Percentiles rank a stretch among this genome's conserved stretches.
Evolutionary conservation across 2,329 filamentous ascomycete genomes (phyloP).

Genomic region (Penicillium digitatum): DNA sequence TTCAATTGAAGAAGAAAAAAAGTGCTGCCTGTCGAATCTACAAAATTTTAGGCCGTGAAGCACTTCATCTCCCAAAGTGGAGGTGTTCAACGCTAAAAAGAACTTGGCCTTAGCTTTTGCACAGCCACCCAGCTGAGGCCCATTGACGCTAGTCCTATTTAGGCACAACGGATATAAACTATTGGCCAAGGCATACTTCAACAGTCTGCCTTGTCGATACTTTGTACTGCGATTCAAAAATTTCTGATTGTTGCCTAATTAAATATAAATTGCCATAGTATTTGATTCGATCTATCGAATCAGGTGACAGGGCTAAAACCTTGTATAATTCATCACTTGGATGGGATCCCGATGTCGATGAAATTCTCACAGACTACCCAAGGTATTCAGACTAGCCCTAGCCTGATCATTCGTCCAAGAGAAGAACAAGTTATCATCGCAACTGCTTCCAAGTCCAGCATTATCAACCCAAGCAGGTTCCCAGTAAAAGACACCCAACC

Average conservation of each 20-base stretch:
- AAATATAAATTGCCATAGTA: neutral
- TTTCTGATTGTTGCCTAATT: neutral
- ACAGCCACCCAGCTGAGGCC: conserved; percentile 31
- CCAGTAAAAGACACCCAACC: conserved; percentile 67
- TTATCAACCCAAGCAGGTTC: conserved; percentile 69
- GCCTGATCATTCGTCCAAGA: conserved; percentile 50
- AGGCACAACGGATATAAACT: conserved; percentile 10
- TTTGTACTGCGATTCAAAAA: neutral
- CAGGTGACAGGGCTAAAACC: neutral
- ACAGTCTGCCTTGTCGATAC: conserved; percentile 12
- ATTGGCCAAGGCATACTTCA: conserved; percentile 18
- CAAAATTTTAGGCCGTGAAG: neutral
- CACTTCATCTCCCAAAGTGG: conserved; percentile 3
- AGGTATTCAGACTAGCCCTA: conserved; percentile 56
- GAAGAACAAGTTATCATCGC: conserved; percentile 62
- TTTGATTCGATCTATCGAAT: neutral
- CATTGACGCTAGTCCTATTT: conserved; percentile 15
- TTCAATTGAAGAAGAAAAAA: conserved; percentile 4
- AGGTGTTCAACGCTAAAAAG: conserved; percentile 1
- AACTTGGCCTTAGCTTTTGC: conserved; percentile 17
- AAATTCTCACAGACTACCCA: conserved; percentile 45
- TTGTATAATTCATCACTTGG: neutral
- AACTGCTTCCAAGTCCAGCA: conserved; percentile 61
- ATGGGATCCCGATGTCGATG: neutral
- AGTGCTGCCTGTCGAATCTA: neutral